Conservation (phyloP, 352 stramenopile genomes). For the Discostella stelligera region DNA sequence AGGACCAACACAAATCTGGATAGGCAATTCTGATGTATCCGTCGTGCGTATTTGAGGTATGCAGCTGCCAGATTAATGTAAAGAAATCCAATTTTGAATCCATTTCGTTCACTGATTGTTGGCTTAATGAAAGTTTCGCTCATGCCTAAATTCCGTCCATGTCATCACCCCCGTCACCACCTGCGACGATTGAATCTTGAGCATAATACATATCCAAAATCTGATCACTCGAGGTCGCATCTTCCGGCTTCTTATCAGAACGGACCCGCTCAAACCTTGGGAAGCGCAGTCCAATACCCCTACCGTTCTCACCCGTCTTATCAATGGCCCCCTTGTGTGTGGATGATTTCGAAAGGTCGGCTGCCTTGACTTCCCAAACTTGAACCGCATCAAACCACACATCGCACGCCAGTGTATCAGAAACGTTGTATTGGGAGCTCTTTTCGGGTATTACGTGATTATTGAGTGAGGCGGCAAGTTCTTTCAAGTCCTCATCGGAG, state of each 20-base stretch:
- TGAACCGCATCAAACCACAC: conserved; percentile 95
- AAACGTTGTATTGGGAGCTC: conserved; percentile 90
- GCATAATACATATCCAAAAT: conserved; percentile 89
- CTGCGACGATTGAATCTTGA: conserved; percentile 79
- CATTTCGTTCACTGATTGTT: neutral
- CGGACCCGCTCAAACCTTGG: conserved; percentile 96
- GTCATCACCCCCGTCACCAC: conserved; percentile 41
- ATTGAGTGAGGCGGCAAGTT: conserved; percentile 78
- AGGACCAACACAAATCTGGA: conserved; percentile 57
- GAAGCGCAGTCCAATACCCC: conserved; percentile 98
- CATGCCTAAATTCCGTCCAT: conserved; percentile 53
- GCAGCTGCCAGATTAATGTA: neutral
- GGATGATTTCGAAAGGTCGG: conserved; percentile 97
- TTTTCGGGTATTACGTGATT: conserved; percentile 87
- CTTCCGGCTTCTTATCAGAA: conserved; percentile 95
- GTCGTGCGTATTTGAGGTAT: conserved; percentile 1
- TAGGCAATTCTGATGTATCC: conserved; percentile 8
- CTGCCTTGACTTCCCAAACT: conserved; percentile 98
- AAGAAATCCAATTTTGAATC: neutral
- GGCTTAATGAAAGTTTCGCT: neutral
- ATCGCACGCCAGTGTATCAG: conserved; percentile 83
- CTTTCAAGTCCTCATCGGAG: conserved; percentile 96
- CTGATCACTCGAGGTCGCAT: conserved; percentile 95
- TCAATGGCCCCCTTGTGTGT: conserved; percentile 93
- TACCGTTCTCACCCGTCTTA: conserved; percentile 82